These are phyloP conservation scores for Elongisporangium prolatum DNA, from an alignment of 352 stramenopile genomes.

Conservation along the genomic window DNA sequence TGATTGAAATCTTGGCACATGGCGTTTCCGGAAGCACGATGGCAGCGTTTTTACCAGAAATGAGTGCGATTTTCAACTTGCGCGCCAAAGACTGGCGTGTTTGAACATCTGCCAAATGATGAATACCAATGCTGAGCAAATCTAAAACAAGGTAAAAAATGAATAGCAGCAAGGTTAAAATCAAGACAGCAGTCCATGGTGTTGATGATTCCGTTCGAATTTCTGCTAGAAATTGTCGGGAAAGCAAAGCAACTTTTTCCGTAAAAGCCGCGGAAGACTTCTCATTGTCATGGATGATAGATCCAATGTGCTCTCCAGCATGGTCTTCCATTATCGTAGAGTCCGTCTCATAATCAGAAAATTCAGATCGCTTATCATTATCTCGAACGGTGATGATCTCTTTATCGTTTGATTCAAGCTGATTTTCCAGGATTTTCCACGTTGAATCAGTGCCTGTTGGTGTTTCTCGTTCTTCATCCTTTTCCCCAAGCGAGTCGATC, in stretches of 20 bases:
- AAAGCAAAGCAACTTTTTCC: not conserved
- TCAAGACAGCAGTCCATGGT: slow-evolving; percentile 14
- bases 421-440: not conserved
- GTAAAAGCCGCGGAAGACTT: not conserved
- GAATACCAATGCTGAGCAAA: slow-evolving; percentile 9
- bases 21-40: not conserved
- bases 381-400: too few relatives aligned
- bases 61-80: not conserved
- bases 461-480: too few relatives aligned
- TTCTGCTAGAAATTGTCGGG: not conserved
- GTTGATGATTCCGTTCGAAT: not conserved
- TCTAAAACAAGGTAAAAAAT: slow-evolving; percentile 21
- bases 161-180: slow-evolving; percentile 19
- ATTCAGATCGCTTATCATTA: not conserved
- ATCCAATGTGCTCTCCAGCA: not conserved
- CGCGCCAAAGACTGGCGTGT: not conserved
- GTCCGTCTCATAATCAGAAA: not conserved
- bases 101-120: not conserved
- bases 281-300: not conserved
- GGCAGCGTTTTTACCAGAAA: slow-evolving; percentile 5
- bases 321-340: not conserved
- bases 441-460: too few relatives aligned
- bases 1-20: slow-evolving; percentile 1
- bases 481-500: too few relatives aligned
- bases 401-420: not conserved